Conservation (phyloP, 352 stramenopile genomes). For the Phytopythium mirpurense region DNA sequence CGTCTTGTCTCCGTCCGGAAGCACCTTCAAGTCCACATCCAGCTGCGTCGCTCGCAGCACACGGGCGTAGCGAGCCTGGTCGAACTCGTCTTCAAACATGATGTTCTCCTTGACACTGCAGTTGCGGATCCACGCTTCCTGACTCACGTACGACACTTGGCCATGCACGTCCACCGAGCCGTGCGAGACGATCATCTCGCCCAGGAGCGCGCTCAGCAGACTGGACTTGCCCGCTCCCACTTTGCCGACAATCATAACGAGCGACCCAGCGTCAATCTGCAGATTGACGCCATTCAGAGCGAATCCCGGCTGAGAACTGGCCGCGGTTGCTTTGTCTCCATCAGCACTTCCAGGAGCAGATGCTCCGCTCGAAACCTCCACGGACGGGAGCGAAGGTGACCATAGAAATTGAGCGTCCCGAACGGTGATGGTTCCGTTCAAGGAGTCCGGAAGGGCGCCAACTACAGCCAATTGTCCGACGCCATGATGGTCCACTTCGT, state of each 20-base stretch:
- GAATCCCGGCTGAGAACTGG: neutral
- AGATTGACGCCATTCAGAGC: constrained; percentile 29
- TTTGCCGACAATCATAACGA: constrained; percentile 49
- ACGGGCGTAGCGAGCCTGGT: constrained; percentile 23
- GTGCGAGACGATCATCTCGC: constrained; percentile 8
- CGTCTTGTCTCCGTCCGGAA: constrained; percentile 87
- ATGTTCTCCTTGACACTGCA: constrained; percentile 31
- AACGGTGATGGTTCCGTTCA: neutral
- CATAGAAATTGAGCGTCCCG: neutral
- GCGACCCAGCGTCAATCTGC: constrained; percentile 25
- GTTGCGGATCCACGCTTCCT: constrained; percentile 40
- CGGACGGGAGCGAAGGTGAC: neutral
- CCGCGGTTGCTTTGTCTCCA: neutral
- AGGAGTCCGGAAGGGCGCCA: constrained; percentile 6
- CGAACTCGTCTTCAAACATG: constrained; percentile 23
- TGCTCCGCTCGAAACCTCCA: neutral
- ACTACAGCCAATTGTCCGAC: neutral
- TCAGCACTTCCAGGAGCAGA: neutral
- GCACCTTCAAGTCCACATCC: constrained; percentile 69
- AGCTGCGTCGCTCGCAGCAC: constrained; percentile 81
- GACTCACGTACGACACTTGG: constrained; percentile 28
- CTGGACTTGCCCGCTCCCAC: constrained; percentile 61
- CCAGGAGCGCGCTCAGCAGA: constrained; percentile 30
- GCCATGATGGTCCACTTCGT: constrained; percentile 13
- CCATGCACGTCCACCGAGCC: constrained; percentile 3